Evolutionary conservation across 331 rosid genomes (phyloP).

Genomic region (Stylosanthes scabra): DNA sequence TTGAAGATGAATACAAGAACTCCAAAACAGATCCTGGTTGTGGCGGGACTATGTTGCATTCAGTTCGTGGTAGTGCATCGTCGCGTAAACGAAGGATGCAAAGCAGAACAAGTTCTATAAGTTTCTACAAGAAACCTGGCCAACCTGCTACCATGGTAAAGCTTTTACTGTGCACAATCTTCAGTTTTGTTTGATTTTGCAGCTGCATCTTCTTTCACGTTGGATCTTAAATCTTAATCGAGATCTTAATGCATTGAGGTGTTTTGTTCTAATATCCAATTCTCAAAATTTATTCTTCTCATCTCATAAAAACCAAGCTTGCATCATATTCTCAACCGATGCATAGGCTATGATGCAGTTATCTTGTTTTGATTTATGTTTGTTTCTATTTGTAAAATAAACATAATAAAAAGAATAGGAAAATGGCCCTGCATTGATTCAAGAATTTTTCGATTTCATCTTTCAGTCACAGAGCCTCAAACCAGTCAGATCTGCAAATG

Average conservation of each 20-base stretch:
- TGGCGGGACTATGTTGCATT: conserved; percentile 47
- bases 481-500: conserved; percentile 51
- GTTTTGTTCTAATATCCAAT: conserved; percentile 19
- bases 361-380: conserved; percentile 19
- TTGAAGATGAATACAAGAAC: conserved; percentile 47
- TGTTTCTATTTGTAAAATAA: neutral
- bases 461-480: conserved; percentile 59
- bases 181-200: conserved; percentile 18
- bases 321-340: neutral
- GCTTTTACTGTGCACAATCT: conserved; percentile 17
- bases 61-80: conserved; percentile 57
- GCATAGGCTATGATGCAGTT: conserved; percentile 25
- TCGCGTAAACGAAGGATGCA: conserved; percentile 52
- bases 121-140: conserved; percentile 50
- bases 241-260: neutral
- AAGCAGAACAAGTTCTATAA: conserved; percentile 51
- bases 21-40: conserved; percentile 52
- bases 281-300: conserved; percentile 5
- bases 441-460: conserved; percentile 11
- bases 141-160: conserved; percentile 60
- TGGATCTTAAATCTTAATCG: conserved; percentile 1
- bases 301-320: neutral
- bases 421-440: conserved; percentile 4
- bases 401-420: neutral
- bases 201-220: neutral